Evolutionary conservation across 495 filamentous ascomycete genomes (phyloP), one percentile per base, ranked within the genome.

Genomic region (Neurospora pannonica): DNA sequence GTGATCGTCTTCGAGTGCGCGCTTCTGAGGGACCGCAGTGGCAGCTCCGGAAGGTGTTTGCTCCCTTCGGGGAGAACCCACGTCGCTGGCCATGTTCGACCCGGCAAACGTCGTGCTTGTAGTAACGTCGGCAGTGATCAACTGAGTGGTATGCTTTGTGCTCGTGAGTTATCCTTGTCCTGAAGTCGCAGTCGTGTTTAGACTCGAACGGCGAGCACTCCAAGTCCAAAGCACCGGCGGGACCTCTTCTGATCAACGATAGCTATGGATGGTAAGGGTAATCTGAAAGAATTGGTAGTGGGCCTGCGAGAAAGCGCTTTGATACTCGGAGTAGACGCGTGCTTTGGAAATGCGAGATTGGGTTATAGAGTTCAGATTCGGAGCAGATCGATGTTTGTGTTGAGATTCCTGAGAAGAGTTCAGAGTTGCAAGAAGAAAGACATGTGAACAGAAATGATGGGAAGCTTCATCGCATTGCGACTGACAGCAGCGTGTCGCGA

Each of bases 11-110:
- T 86, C 83, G 34, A 85, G 84, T 71, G 82, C 79, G 72, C 86
- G 86, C 78, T 91, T 92, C 76, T 89, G 87, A 2, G 90, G 90
- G 54, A 91, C 78, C 37, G 84, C 82, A 67, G 87, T 82, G 75
- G 81, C 76, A 5, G 75, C n/a, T n/a, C 78, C 78, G 4, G 83
- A 78, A 40, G 82, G 85, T 7, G 82, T 87, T 21, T 77, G 75
- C 79, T 86, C 83, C 70, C 84, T 75, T 71, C 82, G 81, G 60
- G 84, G 83, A 69, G 80, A 74, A 73, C 77, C 74, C 10, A 76
- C 75, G 37, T 81, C 81, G 60, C 82, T 80, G 28, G 83, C 83
- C 84, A 85, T 86, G 70, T 75, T 75, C 31, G 31, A 34, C 54
- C 24, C 6, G 28, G 15, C 28, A 19, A 3, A 36, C 54, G 54